A percentile compares a stretch with the other conserved stretches of the same genome.
Conservation (phyloP, 176 grass and related monocot genomes). For the Aechmea fasciata region DNA sequence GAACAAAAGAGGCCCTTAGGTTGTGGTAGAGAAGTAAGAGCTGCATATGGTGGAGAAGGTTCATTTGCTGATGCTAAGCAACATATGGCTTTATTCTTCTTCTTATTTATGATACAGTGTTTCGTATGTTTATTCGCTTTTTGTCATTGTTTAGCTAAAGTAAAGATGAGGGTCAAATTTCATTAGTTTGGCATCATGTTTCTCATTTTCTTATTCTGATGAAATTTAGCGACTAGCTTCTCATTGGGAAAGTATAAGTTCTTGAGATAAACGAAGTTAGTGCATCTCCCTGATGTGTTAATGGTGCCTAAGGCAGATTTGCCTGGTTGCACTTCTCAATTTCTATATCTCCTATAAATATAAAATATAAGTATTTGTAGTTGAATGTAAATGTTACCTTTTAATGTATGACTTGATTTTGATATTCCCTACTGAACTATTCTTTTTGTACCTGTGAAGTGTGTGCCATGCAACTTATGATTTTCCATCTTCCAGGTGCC, state of each 20-base stretch:
- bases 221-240: neutral
- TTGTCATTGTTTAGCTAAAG: too few relatives aligned
- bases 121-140: too few relatives aligned
- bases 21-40: too few relatives aligned
- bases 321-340: neutral
- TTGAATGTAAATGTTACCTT: neutral
- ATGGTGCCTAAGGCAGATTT: neutral
- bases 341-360: neutral
- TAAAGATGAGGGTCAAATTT: too few relatives aligned
- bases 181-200: neutral
- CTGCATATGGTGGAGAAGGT: too few relatives aligned
- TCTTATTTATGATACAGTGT: too few relatives aligned
- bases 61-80: too few relatives aligned
- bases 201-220: neutral
- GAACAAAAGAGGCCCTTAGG: too few relatives aligned
- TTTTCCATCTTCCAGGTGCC: constrained; percentile 56
- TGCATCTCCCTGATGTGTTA: neutral
- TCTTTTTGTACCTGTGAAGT: neutral
- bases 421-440: neutral
- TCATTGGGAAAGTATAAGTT: neutral
- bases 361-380: neutral
- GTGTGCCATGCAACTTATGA: constrained; percentile 19
- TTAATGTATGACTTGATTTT: neutral
- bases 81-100: too few relatives aligned
- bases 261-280: neutral